These are phyloP conservation scores for Asterionellopsis glacialis DNA, from an alignment of 108 stramenopile genomes.

Conservation along the genomic window DNA sequence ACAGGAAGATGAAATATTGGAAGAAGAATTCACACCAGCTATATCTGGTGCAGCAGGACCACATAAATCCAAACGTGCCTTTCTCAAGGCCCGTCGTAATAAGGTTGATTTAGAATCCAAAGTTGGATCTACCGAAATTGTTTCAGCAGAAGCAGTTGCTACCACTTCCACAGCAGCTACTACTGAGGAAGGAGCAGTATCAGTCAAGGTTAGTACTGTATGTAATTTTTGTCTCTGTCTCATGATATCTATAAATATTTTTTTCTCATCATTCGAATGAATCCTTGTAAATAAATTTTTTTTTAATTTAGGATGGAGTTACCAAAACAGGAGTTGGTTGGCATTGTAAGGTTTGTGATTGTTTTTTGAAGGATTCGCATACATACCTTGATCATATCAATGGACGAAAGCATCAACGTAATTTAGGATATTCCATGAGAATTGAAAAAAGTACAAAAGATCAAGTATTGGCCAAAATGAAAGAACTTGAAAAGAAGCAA, in stretches of 20 bases:
- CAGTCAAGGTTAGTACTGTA: constrained; percentile 13
- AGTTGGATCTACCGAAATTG: constrained; percentile 86
- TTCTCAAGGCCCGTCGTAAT: constrained; percentile 73
- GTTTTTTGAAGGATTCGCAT: constrained; percentile 88
- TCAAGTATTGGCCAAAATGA: constrained; percentile 50
- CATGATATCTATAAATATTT: constrained; percentile 4
- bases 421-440: constrained; percentile 92
- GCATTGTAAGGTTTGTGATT: constrained; percentile 96
- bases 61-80: constrained; percentile 83
- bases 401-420: constrained; percentile 93
- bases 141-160: constrained; percentile 64
- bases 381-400: constrained; percentile 96
- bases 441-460: constrained; percentile 86
- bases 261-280: constrained; percentile 4
- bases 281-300: no score
- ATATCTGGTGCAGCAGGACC: constrained; percentile 72
- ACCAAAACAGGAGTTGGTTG: constrained; percentile 85
- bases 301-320: constrained; percentile 43
- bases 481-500: constrained; percentile 39
- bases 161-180: constrained; percentile 20
- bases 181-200: constrained; percentile 10
- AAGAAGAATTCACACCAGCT: constrained; percentile 91
- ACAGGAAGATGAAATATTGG: constrained; percentile 15
- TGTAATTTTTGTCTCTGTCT: not conserved
- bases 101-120: constrained; percentile 79